Evolutionary conservation across 768 basidiomycete species (phyloP).

Genomic region (Sutorius australiensis): DNA sequence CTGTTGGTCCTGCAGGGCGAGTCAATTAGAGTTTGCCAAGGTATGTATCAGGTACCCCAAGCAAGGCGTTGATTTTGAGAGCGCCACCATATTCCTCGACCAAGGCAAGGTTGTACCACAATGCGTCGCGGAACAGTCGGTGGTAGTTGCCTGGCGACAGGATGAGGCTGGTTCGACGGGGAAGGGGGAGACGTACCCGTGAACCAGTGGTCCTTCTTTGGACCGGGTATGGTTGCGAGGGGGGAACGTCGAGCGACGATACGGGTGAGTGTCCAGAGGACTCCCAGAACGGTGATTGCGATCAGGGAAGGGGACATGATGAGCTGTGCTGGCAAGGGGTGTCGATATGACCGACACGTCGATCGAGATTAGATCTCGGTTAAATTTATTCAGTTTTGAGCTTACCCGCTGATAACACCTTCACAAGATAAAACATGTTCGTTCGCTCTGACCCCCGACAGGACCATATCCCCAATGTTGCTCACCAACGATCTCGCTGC

Average conservation of each 20-base stretch:
- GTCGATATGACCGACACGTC: background rate
- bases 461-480: slow-evolving; percentile 13
- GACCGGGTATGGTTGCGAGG: slow-evolving; percentile 27
- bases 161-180: background rate
- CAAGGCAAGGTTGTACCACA: slow-evolving; percentile 30
- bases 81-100: slow-evolving; percentile 33
- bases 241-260: slow-evolving; percentile 8
- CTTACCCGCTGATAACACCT: too few relatives aligned
- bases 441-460: background rate
- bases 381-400: too few relatives aligned
- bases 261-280: slow-evolving; percentile 18
- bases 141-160: slow-evolving; percentile 30
- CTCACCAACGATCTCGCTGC: slow-evolving; percentile 32
- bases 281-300: background rate
- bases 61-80: slow-evolving; percentile 33
- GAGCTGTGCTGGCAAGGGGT: background rate
- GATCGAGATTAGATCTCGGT: too few relatives aligned
- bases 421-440: background rate
- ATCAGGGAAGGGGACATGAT: background rate
- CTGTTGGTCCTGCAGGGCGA: slow-evolving; percentile 19
- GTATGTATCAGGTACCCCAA: slow-evolving; percentile 24
- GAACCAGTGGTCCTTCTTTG: slow-evolving; percentile 35
- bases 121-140: slow-evolving; percentile 31
- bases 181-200: slow-evolving; percentile 19
- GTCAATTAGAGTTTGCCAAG: background rate